Conservation (phyloP, 1,284 basidiomycete genomes). For the Microbotryomycetes sp. region DNA sequence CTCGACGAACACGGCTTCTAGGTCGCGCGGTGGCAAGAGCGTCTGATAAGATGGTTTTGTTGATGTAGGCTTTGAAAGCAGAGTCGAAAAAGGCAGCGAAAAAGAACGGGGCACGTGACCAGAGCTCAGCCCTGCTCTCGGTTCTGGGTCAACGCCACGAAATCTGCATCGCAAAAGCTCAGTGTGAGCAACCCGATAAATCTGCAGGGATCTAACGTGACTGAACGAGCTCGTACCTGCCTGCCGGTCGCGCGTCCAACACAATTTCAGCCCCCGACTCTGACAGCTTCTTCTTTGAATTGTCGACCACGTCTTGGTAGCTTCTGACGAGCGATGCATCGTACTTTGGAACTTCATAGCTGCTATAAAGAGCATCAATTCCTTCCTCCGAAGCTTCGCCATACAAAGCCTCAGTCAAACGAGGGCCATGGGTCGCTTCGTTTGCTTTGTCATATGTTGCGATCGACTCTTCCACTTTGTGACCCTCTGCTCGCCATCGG, state of each 20-base stretch:
- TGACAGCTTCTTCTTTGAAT: slow-evolving; percentile 48
- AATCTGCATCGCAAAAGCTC: slow-evolving; percentile 28
- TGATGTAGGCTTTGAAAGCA: slow-evolving; percentile 55
- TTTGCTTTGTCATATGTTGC: background rate
- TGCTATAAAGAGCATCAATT: background rate
- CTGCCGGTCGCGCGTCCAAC: slow-evolving; percentile 75
- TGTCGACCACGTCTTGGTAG: slow-evolving; percentile 75
- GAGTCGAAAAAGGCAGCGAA: slow-evolving; percentile 73
- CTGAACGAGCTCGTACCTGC: slow-evolving; percentile 52
- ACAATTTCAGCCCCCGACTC: slow-evolving; percentile 50
- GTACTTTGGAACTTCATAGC: slow-evolving; percentile 22
- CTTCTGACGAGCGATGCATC: slow-evolving; percentile 36
- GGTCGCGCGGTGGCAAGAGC: slow-evolving; percentile 53
- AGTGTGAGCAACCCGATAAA: background rate
- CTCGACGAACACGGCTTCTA: slow-evolving; percentile 56
- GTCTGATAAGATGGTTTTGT: slow-evolving; percentile 54
- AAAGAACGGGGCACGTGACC: slow-evolving; percentile 88
- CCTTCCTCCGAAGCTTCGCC: background rate
- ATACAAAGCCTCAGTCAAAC: slow-evolving; percentile 22
- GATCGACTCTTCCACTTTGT: slow-evolving; percentile 50
- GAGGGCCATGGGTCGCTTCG: slow-evolving; percentile 9
- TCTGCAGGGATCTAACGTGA: background rate
- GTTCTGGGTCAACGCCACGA: slow-evolving; percentile 74
- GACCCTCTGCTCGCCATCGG: slow-evolving; percentile 67
- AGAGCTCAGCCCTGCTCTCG: slow-evolving; percentile 74